Evolutionary conservation across 139 green algal genomes (phyloP), one percentile per base, ranked within the genome.

Genomic region (Coelastrella sp.): DNA sequence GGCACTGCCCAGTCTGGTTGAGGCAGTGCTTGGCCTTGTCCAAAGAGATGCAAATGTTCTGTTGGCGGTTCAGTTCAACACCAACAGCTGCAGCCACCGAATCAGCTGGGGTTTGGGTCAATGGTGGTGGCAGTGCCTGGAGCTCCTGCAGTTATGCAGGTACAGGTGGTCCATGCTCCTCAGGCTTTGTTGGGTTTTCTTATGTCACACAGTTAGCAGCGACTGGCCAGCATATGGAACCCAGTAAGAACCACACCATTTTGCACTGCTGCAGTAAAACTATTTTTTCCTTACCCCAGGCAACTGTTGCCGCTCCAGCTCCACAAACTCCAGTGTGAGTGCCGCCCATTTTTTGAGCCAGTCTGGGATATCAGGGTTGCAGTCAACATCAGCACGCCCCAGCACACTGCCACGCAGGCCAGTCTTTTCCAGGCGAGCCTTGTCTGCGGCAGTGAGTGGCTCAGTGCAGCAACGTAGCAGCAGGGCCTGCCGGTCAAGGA

Each of bases 261-360:
- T 49, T 49, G 35, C 35, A 49, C 35, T 49, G 35, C 35, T 49
- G 35, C 35, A 49, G 35, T 49, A 3, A 49, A 49, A 49, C 35
- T 49, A 49, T 49, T 3, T 49, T 3, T 49, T 49, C 10, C 87
- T 70, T 81, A 93, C 87, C 65, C 49, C 78, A 1, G 95, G 95
- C 73, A 99, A 94, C 83, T 94, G 82, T 17, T 76, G 24, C 70
- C 94, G 75, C 93, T 99, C 97, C 82, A 93, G 68, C 82, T 97
- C 95, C 58, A 98, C 89, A 82, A 95, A 98, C 84, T 96, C 89
- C 66, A 96, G 91, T 7, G 93, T 93, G 65, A 98, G 89, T 6
- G 95, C 91, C 0, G 95, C 94, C 97, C 97, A 99, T 92, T 98
- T 98, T 61, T 95, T 78, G n/a, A 98, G 85, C 97, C 97, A 99